phyloP scores from a whole-genome alignment of 495 filamentous ascomycete genomes.

The Penicillium soppii region DNA sequence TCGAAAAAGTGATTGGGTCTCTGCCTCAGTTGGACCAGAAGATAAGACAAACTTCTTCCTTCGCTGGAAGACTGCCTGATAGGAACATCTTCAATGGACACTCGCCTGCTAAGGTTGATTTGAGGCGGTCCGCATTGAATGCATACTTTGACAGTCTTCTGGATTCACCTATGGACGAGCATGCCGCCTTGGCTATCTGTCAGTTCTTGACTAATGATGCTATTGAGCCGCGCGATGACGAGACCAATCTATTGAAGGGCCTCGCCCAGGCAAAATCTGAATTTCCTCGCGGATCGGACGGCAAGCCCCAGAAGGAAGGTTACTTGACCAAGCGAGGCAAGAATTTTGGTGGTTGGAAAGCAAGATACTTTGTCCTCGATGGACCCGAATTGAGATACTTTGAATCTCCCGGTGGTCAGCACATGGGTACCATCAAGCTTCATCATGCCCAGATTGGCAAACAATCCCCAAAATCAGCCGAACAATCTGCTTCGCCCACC shows the following conservation, averaged over 20 bases:
- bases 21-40: slow-evolving; percentile 79
- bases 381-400: slow-evolving; percentile 89
- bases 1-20: slow-evolving; percentile 86
- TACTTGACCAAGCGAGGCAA: slow-evolving; percentile 96
- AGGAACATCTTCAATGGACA: slow-evolving; percentile 85
- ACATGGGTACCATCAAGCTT: slow-evolving; percentile 91
- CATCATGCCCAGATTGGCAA: slow-evolving; percentile 91
- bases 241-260: slow-evolving; percentile 49
- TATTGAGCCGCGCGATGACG: slow-evolving; percentile 72
- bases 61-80: slow-evolving; percentile 76
- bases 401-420: slow-evolving; percentile 81
- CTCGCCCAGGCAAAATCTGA: slow-evolving; percentile 37
- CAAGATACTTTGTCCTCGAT: slow-evolving; percentile 88
- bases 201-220: slow-evolving; percentile 85
- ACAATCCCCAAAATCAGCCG: slow-evolving; percentile 59
- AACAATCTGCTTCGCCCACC: slow-evolving; percentile 58
- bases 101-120: slow-evolving; percentile 91
- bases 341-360: slow-evolving; percentile 99
- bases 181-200: slow-evolving; percentile 78
- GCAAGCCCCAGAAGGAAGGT: slow-evolving; percentile 74
- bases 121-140: slow-evolving; percentile 77
- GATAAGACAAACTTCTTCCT: slow-evolving; percentile 66
- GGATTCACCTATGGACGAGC: slow-evolving; percentile 75
- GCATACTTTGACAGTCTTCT: slow-evolving; percentile 81
- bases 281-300: slow-evolving; percentile 54